phyloP scores from a whole-genome alignment of 495 filamentous ascomycete species.

The Penicillium paxilli region DNA sequence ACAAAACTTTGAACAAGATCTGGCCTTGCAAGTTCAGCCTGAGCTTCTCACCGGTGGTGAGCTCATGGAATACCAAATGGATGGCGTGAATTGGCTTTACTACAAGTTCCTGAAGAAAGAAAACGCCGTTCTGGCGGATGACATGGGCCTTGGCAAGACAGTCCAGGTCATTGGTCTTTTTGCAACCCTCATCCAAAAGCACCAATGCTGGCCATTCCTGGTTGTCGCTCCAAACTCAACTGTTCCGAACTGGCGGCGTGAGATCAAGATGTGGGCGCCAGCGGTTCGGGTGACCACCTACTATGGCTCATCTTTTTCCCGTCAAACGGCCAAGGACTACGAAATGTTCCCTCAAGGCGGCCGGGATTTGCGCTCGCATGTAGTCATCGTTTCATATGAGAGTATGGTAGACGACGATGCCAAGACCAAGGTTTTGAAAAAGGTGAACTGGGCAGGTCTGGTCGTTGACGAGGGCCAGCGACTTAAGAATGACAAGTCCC shows the following conservation, averaged over 20 bases:
- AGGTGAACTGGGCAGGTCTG: conserved; percentile 79
- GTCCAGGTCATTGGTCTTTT: conserved; percentile 89
- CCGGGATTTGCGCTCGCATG: conserved; percentile 72
- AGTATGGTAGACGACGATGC: conserved; percentile 70
- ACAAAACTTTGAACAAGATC: conserved; percentile 61
- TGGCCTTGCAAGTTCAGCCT: conserved; percentile 74
- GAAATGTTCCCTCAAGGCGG: conserved; percentile 76
- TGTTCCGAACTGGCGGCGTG: conserved; percentile 93
- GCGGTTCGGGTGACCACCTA: conserved; percentile 85
- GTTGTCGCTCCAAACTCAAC: conserved; percentile 93
- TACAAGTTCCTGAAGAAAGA: conserved; percentile 79
- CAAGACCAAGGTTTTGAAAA: conserved; percentile 56
- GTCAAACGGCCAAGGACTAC: conserved; percentile 68
- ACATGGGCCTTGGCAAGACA: conserved; percentile 99
- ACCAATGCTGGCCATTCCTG: conserved; percentile 87
- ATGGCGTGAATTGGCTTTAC: conserved; percentile 96
- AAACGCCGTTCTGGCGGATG: conserved; percentile 95
- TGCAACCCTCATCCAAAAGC: conserved; percentile 73
- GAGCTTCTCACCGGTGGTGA: conserved; percentile 70
- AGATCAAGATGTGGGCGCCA: conserved; percentile 93
- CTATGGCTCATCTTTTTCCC: conserved; percentile 71
- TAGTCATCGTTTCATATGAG: conserved; percentile 94
- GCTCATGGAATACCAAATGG: conserved; percentile 91
- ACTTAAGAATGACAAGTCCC: conserved; percentile 87
- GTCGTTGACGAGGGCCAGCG: conserved; percentile 97